Evolutionary conservation across 495 filamentous ascomycete genomes (phyloP).

Genomic region (Pyrenopolyporus hunteri): DNA sequence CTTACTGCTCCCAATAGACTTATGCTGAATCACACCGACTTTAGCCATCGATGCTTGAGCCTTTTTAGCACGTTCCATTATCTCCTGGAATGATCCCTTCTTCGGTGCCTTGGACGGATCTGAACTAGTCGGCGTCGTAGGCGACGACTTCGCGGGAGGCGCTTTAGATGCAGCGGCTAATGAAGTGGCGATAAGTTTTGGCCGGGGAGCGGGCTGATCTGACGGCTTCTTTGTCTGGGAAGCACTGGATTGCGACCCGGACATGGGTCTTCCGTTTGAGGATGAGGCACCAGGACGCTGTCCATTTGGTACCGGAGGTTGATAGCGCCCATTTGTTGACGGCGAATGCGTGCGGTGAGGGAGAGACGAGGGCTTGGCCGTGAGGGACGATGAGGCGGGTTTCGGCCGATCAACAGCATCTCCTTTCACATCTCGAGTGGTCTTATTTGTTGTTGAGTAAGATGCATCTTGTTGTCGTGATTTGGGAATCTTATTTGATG

Average conservation of each 20-base stretch:
- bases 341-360: slow-evolving; percentile 40
- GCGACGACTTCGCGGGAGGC: slow-evolving; percentile 30
- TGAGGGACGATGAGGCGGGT: slow-evolving; percentile 6
- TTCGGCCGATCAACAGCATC: slow-evolving; percentile 36
- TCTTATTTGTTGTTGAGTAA: slow-evolving; percentile 39
- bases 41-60: slow-evolving; percentile 54
- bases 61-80: slow-evolving; percentile 68
- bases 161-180: slow-evolving; percentile 27
- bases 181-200: slow-evolving; percentile 27
- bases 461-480: slow-evolving; percentile 36
- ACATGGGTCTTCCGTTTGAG: slow-evolving; percentile 28
- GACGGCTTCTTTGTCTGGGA: slow-evolving; percentile 24
- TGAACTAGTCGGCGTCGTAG: slow-evolving; percentile 34
- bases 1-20: slow-evolving; percentile 55
- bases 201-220: slow-evolving; percentile 12
- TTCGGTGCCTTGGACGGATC: slow-evolving; percentile 56
- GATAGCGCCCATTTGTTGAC: slow-evolving; percentile 36
- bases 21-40: slow-evolving; percentile 63
- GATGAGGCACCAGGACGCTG: slow-evolving; percentile 21
- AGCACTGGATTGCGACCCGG: slow-evolving; percentile 14
- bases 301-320: slow-evolving; percentile 29
- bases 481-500: slow-evolving; percentile 40
- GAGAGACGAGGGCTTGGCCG: slow-evolving; percentile 30
- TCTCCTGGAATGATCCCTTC: slow-evolving; percentile 70
- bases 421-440: slow-evolving; percentile 37